phyloP scores from a whole-genome alignment of 169 alveolate genomes.

The Theileria parva region DNA sequence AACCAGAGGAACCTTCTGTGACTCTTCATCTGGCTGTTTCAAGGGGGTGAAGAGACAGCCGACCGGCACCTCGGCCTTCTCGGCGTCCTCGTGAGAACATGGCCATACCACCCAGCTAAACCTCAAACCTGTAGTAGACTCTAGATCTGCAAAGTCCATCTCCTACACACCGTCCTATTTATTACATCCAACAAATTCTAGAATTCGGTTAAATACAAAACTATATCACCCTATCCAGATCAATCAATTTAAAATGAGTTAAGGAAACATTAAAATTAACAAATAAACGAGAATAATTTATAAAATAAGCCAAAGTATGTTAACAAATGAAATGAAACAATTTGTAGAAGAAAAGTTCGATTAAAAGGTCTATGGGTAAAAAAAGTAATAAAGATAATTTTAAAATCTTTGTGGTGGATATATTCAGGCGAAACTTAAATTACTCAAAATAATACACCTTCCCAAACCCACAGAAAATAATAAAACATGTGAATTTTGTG shows the following conservation, averaged over 20 bases:
- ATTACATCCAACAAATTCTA: background rate
- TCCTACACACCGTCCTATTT: constrained; percentile 4
- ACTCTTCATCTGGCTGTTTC: constrained; percentile 77
- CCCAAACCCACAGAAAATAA: background rate
- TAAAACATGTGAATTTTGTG: background rate
- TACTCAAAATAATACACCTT: background rate
- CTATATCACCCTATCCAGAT: background rate
- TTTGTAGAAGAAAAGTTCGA: background rate
- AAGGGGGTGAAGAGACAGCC: constrained; percentile 94
- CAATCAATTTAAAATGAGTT: too few species aligned
- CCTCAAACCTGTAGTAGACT: constrained; percentile 91
- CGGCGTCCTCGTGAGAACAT: constrained; percentile 90
- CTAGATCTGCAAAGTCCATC: constrained; percentile 72
- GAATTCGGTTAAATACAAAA: background rate
- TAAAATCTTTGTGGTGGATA: background rate
- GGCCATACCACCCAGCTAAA: constrained; percentile 99
- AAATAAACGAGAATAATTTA: too few species aligned
- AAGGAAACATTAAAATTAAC: background rate
- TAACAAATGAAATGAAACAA: background rate
- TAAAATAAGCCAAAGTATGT: background rate
- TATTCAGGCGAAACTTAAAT: background rate
- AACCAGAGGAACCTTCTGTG: constrained; percentile 85
- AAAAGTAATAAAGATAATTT: too few species aligned
- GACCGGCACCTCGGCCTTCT: constrained; percentile 94
- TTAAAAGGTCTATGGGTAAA: background rate